Base-by-base conservation (phyloP, 768 basidiomycete genomes). In the Panaeolus cyanescens region DNA sequence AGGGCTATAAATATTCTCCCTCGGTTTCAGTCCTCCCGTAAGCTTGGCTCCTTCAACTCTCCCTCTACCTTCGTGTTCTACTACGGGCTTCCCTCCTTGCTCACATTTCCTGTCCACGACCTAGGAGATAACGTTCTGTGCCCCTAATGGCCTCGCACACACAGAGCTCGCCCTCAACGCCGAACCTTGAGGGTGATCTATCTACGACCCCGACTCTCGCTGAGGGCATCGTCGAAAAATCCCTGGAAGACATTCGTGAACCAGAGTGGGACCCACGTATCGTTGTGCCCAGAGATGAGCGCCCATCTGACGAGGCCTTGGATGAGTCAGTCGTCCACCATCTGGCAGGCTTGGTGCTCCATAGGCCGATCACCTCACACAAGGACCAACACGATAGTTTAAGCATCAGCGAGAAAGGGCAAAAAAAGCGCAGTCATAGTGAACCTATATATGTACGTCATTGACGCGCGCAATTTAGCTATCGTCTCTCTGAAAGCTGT, bases 201-300 rank as follows among this genome's bases (percentile, higher is more conserved):
- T 71, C 70, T 19, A 55, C 66, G 20, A 66, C 70, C 6, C 62
- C 64, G 28, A 71, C 68, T 12, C 61, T 13, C 53, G 62, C 22
- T 1, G 67, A 75, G 30, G 71, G 68, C 4, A 64, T 76, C 1
- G 68, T 70, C 2, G 54, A 70, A 9, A 76, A 71, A 58, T 63
- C 72, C 8, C 54, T 75, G 39, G 68, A 72, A 37, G 69, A 74
- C 22, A 64, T 74, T 32, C 59, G 68, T 25, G 74, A 80, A 55
- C 68, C 73, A 5, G 72, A 65, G 25, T 61, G 80, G 42, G 80
- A 82, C 65, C 76, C 79, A 10, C 71, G 77, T 40, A 64, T 80
- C 32, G 70, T 69, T 56, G 59, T 75, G 5, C 63, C 68, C 13
- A 45, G 60, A 17, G 54, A 62, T 3, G 72, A 74, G 12, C 65